These are phyloP conservation scores for Boletus sp. DNA, from an alignment of 768 basidiomycete genomes.

Conservation along the genomic window DNA sequence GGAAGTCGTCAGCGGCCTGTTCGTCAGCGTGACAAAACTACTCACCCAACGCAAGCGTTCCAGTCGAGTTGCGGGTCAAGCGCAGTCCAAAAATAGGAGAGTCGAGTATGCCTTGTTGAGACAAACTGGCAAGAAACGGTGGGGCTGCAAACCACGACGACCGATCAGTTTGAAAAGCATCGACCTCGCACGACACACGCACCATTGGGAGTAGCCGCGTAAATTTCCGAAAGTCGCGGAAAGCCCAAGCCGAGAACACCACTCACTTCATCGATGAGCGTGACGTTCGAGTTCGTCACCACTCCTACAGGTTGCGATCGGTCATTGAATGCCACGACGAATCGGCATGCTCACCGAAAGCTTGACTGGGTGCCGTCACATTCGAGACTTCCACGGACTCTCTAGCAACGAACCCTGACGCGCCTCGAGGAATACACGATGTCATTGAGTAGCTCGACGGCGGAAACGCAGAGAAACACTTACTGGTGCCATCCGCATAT, in stretches of 20 bases:
- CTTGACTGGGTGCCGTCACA: constrained; percentile 58
- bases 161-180: not conserved
- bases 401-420: constrained; percentile 66
- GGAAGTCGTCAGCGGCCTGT: not conserved
- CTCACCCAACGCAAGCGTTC: constrained; percentile 64
- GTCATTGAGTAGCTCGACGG: not conserved
- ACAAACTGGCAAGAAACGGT: constrained; percentile 64
- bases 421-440: constrained; percentile 40
- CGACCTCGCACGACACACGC: constrained; percentile 17
- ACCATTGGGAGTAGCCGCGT: constrained; percentile 48
- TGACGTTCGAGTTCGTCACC: constrained; percentile 60
- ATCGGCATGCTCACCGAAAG: constrained; percentile 53
- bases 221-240: constrained; percentile 65
- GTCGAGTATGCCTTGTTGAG: constrained; percentile 59
- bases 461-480: constrained; percentile 24
- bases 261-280: constrained; percentile 60
- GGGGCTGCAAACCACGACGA: constrained; percentile 42
- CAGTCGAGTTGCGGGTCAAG: constrained; percentile 56
- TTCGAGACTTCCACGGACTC: constrained; percentile 64
- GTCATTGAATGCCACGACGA: not conserved
- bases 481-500: constrained; percentile 72
- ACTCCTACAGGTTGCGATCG: constrained; percentile 44
- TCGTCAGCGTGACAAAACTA: not conserved
- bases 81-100: constrained; percentile 79
- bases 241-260: constrained; percentile 79